A percentile compares a stretch with the other conserved stretches of the same genome.
phyloP scores from a whole-genome alignment of 2,329 filamentous ascomycete genomes.

The Sclerotinia spermophila region DNA sequence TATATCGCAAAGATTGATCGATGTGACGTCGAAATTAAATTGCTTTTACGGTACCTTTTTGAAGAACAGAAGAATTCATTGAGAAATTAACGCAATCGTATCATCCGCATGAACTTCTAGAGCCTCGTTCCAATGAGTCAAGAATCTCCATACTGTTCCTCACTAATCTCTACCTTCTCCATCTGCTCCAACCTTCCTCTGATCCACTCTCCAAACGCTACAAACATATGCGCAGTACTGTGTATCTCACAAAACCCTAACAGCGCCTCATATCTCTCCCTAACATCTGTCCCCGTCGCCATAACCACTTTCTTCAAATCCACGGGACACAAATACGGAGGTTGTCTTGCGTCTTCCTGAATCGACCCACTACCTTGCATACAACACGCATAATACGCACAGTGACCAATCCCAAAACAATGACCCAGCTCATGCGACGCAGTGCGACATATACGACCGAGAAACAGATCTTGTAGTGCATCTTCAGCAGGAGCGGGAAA shows the following conservation, averaged over 20 bases:
- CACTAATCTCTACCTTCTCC: neutral
- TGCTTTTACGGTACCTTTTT: neutral
- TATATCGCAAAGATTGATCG: neutral
- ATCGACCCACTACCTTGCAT: conserved; percentile 60
- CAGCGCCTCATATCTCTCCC: conserved; percentile 42
- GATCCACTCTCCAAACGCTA: conserved; percentile 46
- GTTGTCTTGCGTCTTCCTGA: conserved; percentile 57
- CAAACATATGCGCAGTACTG: conserved; percentile 44
- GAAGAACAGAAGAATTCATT: too few relatives aligned
- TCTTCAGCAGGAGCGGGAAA: conserved; percentile 25
- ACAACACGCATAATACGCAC: conserved; percentile 59
- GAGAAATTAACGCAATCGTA: neutral
- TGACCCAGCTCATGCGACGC: conserved; percentile 64
- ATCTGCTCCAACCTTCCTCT: conserved; percentile 29
- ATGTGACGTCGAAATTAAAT: neutral
- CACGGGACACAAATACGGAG: conserved; percentile 59
- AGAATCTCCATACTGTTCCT: neutral
- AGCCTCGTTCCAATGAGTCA: neutral
- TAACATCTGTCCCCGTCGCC: conserved; percentile 34
- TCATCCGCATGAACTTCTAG: neutral
- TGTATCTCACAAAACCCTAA: conserved; percentile 43
- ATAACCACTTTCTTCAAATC: conserved; percentile 53
- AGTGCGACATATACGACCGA: conserved; percentile 54
- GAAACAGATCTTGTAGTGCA: conserved; percentile 48
- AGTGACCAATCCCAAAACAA: conserved; percentile 64